These are phyloP conservation scores for Lentinula edodes DNA, from an alignment of 768 basidiomycete species.

Conservation along the genomic window DNA sequence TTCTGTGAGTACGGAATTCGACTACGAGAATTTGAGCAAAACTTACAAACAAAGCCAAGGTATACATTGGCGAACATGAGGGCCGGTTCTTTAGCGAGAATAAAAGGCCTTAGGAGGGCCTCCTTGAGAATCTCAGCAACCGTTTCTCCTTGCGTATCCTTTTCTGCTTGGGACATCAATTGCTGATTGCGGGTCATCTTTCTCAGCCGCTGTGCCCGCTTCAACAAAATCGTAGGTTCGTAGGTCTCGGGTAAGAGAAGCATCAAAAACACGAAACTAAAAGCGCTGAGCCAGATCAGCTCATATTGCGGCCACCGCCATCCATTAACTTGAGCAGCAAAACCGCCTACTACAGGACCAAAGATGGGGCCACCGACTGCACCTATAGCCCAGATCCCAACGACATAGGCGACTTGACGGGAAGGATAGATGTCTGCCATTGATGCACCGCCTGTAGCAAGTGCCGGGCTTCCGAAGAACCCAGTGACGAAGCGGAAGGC, in stretches of 20 bases:
- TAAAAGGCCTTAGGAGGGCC: constrained; percentile 3
- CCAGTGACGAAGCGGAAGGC: constrained; percentile 28
- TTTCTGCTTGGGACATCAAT: constrained; percentile 10
- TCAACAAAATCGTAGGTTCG: constrained; percentile 21
- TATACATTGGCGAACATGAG: constrained; percentile 8
- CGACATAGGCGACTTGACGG: constrained; percentile 19
- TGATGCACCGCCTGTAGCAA: constrained; percentile 23
- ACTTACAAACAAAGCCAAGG: constrained; percentile 8
- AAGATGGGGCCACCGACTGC: constrained; percentile 1
- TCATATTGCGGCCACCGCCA: constrained; percentile 31
- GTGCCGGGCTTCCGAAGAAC: constrained; percentile 25
- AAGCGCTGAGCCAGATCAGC: constrained; percentile 25
- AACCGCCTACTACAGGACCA: constrained; percentile 19
- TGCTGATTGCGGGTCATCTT: constrained; percentile 22
- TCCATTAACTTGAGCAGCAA: constrained; percentile 21
- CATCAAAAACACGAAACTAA: constrained; percentile 19
- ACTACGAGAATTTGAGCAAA: background rate
- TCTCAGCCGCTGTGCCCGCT: constrained; percentile 24
- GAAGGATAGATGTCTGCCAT: constrained; percentile 18
- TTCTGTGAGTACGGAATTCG: background rate
- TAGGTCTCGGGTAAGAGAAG: constrained; percentile 26
- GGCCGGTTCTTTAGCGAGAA: constrained; percentile 2
- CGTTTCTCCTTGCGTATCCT: constrained; percentile 2
- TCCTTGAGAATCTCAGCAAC: constrained; percentile 2
- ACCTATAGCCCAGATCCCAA: constrained; percentile 19